A percentile compares a stretch with the other conserved stretches of the same genome.
phyloP scores from a whole-genome alignment of 495 filamentous ascomycete genomes.

The Aspergillus cristatus region DNA sequence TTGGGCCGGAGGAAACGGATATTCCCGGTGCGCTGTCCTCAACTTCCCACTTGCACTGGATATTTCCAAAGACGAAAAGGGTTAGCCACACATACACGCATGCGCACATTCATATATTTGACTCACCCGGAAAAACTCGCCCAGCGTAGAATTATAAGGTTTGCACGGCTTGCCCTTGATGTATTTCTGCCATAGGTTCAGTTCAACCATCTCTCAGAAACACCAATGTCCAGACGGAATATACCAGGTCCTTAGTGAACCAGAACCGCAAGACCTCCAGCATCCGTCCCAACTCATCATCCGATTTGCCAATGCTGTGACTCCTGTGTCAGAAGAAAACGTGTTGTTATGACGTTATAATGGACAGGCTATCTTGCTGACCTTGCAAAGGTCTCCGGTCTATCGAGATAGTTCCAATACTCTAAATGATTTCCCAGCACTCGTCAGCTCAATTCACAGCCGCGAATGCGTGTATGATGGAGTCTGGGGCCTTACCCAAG shows the following conservation, averaged over 20 bases:
- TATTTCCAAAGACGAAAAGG: slow-evolving; percentile 2
- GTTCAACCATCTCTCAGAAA: slow-evolving; percentile 3
- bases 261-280: slow-evolving; percentile 89
- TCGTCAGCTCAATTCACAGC: slow-evolving; percentile 6
- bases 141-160: slow-evolving; percentile 92
- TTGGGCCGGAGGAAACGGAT: slow-evolving; percentile 23
- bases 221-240: slow-evolving; percentile 8
- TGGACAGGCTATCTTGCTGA: slow-evolving; percentile 26
- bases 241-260: slow-evolving; percentile 92
- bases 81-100: slow-evolving; percentile 1
- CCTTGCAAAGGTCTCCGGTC: slow-evolving; percentile 87
- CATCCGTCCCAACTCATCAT: slow-evolving; percentile 86
- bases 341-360: slow-evolving; percentile 8
- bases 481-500: slow-evolving; percentile 46
- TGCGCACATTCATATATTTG: neutral
- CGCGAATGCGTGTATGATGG: neutral
- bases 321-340: slow-evolving; percentile 26
- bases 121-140: slow-evolving; percentile 92
- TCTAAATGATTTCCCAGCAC: slow-evolving; percentile 38
- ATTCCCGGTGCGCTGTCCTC: slow-evolving; percentile 52
- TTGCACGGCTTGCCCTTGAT: slow-evolving; percentile 98
- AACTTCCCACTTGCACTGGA: slow-evolving; percentile 87
- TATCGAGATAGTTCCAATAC: slow-evolving; percentile 97
- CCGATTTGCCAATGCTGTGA: slow-evolving; percentile 81
- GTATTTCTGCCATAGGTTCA: slow-evolving; percentile 58